Evolutionary conservation across 1,284 basidiomycete species (phyloP), one percentile per base, ranked within the genome.

Genomic region (Heterobasidion irregulare): DNA sequence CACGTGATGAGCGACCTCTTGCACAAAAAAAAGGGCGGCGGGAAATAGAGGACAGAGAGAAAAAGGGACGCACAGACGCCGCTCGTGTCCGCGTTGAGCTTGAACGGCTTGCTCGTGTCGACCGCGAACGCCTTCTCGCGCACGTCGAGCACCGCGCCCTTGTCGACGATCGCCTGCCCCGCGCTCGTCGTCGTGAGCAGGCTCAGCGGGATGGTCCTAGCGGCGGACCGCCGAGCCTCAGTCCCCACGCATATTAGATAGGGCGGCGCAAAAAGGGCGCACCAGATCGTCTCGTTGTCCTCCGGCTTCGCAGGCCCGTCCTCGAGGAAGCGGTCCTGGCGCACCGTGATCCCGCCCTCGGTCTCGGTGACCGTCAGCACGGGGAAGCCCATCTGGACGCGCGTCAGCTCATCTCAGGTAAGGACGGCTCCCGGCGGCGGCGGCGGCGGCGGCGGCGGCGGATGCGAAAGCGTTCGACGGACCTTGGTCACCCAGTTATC

Each of bases 241-340:
- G 19, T 35, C 13, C 8, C 41, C 41, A 44, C 41, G 41, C 41
- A 44, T 2, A 32, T 47, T 49, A 33, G 18, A 33, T 10, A 12
- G 16, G 6, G 36, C 33, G 6, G 47, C n/a, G 38, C 10, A 5
- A 47, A 56, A 16, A 55, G 38, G 8, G 26, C n/a, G 53, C 66
- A 86, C 95, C 96, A 98, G 59, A 94, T 77, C 2, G 93, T 97
- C 71, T 93, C 78, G 66, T 98, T 95, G 62, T 98, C 91, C 66
- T 93, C 83, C 0, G 83, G 78, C 58, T 82, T 79, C 13, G 84
- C 84, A 59, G 80, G 82, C 4, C 94, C 94, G 2, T 86, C 92
- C 64, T 92, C 89, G 51, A 98, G 75, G 80, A 98, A 98, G 32
- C 96, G 84, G 70, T 97, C 93, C 72, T 99, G 96, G 46, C 86